Conservation (phyloP, 495 filamentous ascomycete species). For the Sphaerosporella brunnea region DNA sequence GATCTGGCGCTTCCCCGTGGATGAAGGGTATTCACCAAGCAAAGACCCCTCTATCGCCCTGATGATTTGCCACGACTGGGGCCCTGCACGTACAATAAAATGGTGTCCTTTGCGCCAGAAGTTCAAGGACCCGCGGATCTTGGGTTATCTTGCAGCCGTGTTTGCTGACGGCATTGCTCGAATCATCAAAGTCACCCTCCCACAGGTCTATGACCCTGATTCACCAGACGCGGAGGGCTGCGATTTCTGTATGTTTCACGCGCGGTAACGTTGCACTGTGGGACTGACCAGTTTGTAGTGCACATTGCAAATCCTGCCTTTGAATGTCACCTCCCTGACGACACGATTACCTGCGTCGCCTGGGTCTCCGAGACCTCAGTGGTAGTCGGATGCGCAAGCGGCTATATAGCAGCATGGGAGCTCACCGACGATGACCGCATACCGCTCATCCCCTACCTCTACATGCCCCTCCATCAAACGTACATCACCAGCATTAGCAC, state of each 20-base stretch:
- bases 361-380: slow-evolving; percentile 47
- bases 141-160: slow-evolving; percentile 46
- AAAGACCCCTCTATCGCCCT: slow-evolving; percentile 21
- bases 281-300: too few relatives aligned
- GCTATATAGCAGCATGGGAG: slow-evolving; percentile 41
- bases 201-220: slow-evolving; percentile 11
- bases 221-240: slow-evolving; percentile 8
- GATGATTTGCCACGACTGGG: slow-evolving; percentile 48
- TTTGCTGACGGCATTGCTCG: slow-evolving; percentile 45
- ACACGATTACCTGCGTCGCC: slow-evolving; percentile 40
- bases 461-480: slow-evolving; percentile 39
- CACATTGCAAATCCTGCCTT: slow-evolving; percentile 32
- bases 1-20: slow-evolving; percentile 23
- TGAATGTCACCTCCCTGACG: slow-evolving; percentile 31
- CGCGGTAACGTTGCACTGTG: too few relatives aligned
- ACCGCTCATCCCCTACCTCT: slow-evolving; percentile 37
- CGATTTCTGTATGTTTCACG: background rate
- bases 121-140: slow-evolving; percentile 27
- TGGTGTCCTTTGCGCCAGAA: slow-evolving; percentile 43
- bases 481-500: slow-evolving; percentile 41
- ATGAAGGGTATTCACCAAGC: slow-evolving; percentile 28
- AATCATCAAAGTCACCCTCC: slow-evolving; percentile 36
- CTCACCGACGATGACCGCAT: slow-evolving; percentile 27
- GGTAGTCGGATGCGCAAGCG: slow-evolving; percentile 45
- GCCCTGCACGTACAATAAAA: slow-evolving; percentile 37